Base-by-base conservation (phyloP, 73 alveolate species). In the Breviolum minutum region DNA sequence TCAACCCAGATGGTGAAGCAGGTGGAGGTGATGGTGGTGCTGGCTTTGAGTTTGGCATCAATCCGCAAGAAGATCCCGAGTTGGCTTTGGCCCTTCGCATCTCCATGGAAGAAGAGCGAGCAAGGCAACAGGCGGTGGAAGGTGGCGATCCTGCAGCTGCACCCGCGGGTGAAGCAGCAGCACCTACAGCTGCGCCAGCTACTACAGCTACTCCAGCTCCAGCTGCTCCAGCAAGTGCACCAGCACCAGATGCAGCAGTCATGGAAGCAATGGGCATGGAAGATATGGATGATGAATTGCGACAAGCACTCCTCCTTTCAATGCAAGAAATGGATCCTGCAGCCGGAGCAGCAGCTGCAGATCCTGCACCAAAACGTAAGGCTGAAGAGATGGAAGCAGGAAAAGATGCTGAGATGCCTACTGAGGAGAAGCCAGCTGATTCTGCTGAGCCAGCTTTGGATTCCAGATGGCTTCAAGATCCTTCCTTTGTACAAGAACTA, bases 261-360 rank as follows among this genome's bases (percentile, higher is more conserved):
- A 92, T 92, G 98, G 98, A 92, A 92, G 98, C 98, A 30, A 92
- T 92, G 98, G 98, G 98, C 80, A 61, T 62, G 79, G 66, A 24
- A 80, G 99, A 99, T 76, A 70, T 92, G 81, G 99, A 99, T 91
- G 99, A 99, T 62, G 99, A 99, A 93, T 98, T 99, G 71, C 99
- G 99, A 84, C 99, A 99, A 79, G 99, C 99, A 11, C 95, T 89
- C 68, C 92, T 99, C 48, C 98, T 99, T 61, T 99, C 99, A 64
- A 98, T 98, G 99, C 99, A 99, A 85, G 99, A 99, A 89, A 80
- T 63, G 69, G 90, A 64, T 24, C 98, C 98, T 62, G n/a, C 83
- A 32, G n/a, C 83, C n/a, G n/a, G 14, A 63, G 63, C 40, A 63
- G 94, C 80, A 61, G 80, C 94, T 11, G 77, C 64, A 11, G 74